Conservation (phyloP, 352 stramenopile genomes). For the Globisporangium solare region DNA sequence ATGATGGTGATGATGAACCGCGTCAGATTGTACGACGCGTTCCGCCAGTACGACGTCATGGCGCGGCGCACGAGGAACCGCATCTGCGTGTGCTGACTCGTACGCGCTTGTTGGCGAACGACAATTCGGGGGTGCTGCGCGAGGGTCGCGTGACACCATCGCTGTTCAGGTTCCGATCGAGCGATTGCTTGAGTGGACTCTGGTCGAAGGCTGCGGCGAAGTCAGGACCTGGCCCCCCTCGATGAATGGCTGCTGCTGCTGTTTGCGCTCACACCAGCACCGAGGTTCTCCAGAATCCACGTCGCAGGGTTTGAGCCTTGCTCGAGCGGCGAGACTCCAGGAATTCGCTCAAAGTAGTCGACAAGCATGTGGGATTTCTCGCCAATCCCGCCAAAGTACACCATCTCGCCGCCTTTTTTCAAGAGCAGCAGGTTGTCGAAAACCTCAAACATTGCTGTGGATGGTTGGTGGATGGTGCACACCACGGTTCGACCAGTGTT, state of each 20-base stretch:
- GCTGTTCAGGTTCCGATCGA: slow-evolving; percentile 21
- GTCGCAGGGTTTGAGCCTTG: too few species aligned
- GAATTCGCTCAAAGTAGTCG: too few species aligned
- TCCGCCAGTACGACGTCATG: slow-evolving; percentile 9
- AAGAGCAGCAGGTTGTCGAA: slow-evolving; percentile 73
- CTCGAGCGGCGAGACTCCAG: too few species aligned
- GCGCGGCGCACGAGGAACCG: slow-evolving; percentile 21
- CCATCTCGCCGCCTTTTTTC: slow-evolving; percentile 19
- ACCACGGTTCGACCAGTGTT: slow-evolving; percentile 14
- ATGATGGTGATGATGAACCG: slow-evolving; percentile 53
- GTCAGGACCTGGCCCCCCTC: slow-evolving; percentile 7
- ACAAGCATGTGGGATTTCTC: neutral
- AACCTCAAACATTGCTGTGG: slow-evolving; percentile 59
- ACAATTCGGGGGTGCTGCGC: slow-evolving; percentile 16
- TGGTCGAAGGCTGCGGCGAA: slow-evolving; percentile 34
- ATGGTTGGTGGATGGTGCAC: slow-evolving; percentile 85
- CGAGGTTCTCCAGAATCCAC: neutral
- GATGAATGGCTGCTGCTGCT: neutral
- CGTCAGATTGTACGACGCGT: slow-evolving; percentile 25
- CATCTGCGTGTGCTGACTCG: slow-evolving; percentile 19
- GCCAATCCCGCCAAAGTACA: neutral
- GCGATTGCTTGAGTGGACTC: slow-evolving; percentile 20
- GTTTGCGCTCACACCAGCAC: neutral
- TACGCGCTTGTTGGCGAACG: slow-evolving; percentile 27
- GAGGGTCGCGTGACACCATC: slow-evolving; percentile 28